Evolutionary conservation across 805 yeast genomes (phyloP), one percentile per base, ranked within the genome.

Genomic region (Kregervanrija pseudodelftensis): DNA sequence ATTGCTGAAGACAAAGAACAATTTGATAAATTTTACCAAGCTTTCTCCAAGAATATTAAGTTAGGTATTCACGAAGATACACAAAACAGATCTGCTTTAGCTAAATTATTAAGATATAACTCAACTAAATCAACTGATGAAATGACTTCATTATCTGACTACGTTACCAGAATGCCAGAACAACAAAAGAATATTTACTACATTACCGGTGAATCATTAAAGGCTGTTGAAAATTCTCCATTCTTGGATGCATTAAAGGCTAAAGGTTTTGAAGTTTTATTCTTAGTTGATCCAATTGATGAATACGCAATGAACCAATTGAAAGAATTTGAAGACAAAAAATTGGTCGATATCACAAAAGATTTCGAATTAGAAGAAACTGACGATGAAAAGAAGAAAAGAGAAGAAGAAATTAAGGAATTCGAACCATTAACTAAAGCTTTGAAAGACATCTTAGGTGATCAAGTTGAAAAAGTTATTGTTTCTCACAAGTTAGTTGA

Each of bases 281-380:
- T 83, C 88, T 74, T 93, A 68, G 95, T 84, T 74, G 99, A 93
- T 74, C 99, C 99, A 74, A 93, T 93, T 72, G 99, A 93, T 67
- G 99, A 93, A 79, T 93, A 93, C 69, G 98, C 98, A 60, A 89
- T 89, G 89, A 87, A 96, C 62, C 99, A 93, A 76, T 81, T 93
- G 75, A 93, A 93, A 82, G 99, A 93, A 79, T 93, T 85, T 65
- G 99, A 93, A 76, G 97, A 95, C 80, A 93, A 93, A 85, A 89
- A 91, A 73, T 82, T 93, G 68, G 97, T 93, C 60, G 98, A 93
- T 71, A 90, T 93, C 69, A 91, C 98, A 72, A 93, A 93, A 82
- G 99, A 93, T 76, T 91, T 88, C 73, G 98, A 91, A 76, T 80
- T 93, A 64, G 95, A 88, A 73, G 99, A 93, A 80, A 83, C 96